Evolutionary conservation across 2,329 filamentous ascomycete genomes (phyloP).

Genomic region (Achaetomium macrosporum): DNA sequence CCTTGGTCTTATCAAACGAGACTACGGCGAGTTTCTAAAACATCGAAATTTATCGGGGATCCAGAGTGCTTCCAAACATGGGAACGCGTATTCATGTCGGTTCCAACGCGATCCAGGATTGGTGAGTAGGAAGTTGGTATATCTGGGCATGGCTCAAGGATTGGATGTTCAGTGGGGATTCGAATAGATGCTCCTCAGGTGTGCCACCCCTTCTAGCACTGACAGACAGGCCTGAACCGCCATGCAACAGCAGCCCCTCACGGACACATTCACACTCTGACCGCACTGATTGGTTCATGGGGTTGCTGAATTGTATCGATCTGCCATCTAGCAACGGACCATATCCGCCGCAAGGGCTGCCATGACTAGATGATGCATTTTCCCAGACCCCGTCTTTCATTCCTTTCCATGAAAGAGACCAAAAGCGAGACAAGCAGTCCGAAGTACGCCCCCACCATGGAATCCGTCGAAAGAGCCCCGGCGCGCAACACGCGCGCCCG

Average conservation of each 20-base stretch:
- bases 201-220: too few relatives aligned
- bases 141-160: too few relatives aligned
- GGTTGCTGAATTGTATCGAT: constrained; percentile 22
- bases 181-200: too few relatives aligned
- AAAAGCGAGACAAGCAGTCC: constrained; percentile 33
- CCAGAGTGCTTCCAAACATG: too few relatives aligned
- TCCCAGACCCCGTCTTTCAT: constrained; percentile 26
- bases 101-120: too few relatives aligned
- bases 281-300: constrained; percentile 20
- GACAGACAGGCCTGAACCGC: too few relatives aligned
- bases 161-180: too few relatives aligned
- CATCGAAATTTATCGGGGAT: too few relatives aligned
- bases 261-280: neutral
- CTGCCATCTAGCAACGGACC: constrained; percentile 19
- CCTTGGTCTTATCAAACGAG: too few relatives aligned
- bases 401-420: constrained; percentile 28
- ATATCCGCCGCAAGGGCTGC: constrained; percentile 12
- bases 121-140: too few relatives aligned
- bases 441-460: constrained; percentile 32
- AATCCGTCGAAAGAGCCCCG: constrained; percentile 25
- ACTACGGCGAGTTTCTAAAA: too few relatives aligned
- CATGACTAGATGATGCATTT: constrained; percentile 23
- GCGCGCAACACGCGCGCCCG: constrained; percentile 17
- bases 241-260: neutral
- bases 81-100: too few relatives aligned